Evolutionary conservation across 495 filamentous ascomycete species (phyloP).

Genomic region (Aspergillus leporis): DNA sequence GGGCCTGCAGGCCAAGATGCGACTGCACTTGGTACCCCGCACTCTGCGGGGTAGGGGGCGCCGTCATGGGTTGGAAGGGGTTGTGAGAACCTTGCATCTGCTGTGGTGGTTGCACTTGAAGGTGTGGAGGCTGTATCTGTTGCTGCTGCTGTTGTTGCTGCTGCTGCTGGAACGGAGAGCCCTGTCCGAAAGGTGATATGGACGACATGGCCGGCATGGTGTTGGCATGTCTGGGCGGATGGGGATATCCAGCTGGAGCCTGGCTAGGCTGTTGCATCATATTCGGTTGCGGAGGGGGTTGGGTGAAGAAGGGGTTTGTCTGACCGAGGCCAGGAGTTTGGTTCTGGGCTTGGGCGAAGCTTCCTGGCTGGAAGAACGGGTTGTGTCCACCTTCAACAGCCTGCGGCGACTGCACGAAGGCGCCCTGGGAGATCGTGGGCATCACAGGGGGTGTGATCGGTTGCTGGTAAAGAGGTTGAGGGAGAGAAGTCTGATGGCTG

Average conservation of each 20-base stretch:
- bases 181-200: conserved; percentile 37
- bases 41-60: conserved; percentile 31
- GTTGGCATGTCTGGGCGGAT: conserved; percentile 40
- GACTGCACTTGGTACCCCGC: conserved; percentile 28
- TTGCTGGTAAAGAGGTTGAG: conserved; percentile 51
- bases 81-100: conserved; percentile 35
- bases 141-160: conserved; percentile 18
- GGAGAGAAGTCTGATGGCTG: conserved; percentile 49
- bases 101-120: conserved; percentile 14
- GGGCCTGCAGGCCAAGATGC: conserved; percentile 32
- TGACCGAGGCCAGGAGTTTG: conserved; percentile 32
- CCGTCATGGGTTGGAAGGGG: conserved; percentile 38
- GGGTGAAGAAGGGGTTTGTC: conserved; percentile 58
- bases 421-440: conserved; percentile 54
- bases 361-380: conserved; percentile 60
- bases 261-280: conserved; percentile 35
- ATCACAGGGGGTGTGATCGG: conserved; percentile 61
- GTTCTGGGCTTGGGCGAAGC: conserved; percentile 29
- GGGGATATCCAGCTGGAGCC: conserved; percentile 24
- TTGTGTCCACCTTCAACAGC: conserved; percentile 54
- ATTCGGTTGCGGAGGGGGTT: conserved; percentile 26
- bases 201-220: conserved; percentile 43
- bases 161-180: conserved; percentile 38
- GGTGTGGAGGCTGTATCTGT: conserved; percentile 3
- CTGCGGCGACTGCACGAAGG: conserved; percentile 44